Percentiles rank a stretch among this genome's conserved stretches.
Conservation (phyloP, 2,329 filamentous ascomycete genomes). For the Remersonia thermophila region DNA sequence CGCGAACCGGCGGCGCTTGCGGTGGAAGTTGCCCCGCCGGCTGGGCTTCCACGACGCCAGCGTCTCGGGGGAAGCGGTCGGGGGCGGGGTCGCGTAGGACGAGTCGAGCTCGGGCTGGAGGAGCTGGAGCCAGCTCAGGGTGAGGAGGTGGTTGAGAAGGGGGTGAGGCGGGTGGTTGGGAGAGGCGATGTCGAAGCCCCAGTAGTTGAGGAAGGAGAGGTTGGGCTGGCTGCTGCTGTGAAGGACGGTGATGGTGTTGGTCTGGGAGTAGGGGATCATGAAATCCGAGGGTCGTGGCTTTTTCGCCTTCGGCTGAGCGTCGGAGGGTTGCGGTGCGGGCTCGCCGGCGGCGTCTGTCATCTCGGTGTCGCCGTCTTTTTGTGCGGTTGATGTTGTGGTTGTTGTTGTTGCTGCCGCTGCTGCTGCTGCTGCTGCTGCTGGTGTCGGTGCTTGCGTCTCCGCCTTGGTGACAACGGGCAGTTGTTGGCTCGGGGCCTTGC, state of each 20-base stretch:
- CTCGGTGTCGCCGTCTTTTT: constrained; percentile 11
- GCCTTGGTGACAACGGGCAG: too few species aligned
- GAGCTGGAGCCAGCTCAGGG: constrained; percentile 85
- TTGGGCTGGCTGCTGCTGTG: constrained; percentile 81
- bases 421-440: too few species aligned
- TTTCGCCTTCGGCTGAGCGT: constrained; percentile 14
- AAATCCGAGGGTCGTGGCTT: constrained; percentile 33
- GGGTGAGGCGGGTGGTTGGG: constrained; percentile 60
- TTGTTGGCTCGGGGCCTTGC: too few species aligned
- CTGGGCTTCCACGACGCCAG: constrained; percentile 65
- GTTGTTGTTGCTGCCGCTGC: background rate
- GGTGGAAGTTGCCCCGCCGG: constrained; percentile 73
- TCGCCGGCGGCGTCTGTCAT: constrained; percentile 11
- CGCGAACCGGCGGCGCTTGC: constrained; percentile 76
- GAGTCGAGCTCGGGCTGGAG: constrained; percentile 63
- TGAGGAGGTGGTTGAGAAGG: constrained; percentile 67
- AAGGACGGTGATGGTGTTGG: constrained; percentile 69
- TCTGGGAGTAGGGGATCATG: constrained; percentile 52
- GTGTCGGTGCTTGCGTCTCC: background rate
- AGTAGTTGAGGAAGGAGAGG: constrained; percentile 77
- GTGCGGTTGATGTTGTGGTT: background rate
- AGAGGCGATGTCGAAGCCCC: constrained; percentile 64
- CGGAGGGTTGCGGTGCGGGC: constrained; percentile 1
- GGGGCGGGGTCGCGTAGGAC: constrained; percentile 56
- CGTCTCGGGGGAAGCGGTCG: constrained; percentile 43